Conservation (phyloP, 441 rosid genomes). For the Rhodomyrtus psidioides region DNA sequence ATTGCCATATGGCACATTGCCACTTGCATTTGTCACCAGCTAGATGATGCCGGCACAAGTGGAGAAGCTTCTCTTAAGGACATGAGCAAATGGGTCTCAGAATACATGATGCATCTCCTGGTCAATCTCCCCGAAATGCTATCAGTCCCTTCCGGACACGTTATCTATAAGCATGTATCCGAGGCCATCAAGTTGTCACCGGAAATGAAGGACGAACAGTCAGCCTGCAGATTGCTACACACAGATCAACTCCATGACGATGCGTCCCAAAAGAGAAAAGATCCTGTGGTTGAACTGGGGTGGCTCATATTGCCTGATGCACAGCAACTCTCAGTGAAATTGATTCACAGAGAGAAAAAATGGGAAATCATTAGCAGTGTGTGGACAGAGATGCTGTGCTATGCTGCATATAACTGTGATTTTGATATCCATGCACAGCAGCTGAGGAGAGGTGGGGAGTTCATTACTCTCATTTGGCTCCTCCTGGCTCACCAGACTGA, state of each 20-base stretch:
- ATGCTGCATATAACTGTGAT: neutral
- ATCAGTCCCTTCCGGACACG: neutral
- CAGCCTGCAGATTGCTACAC: neutral
- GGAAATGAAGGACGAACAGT: neutral
- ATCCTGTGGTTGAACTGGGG: neutral
- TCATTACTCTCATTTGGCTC: neutral
- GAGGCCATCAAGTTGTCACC: neutral
- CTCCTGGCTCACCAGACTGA: neutral
- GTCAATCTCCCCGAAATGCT: neutral
- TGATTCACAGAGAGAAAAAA: neutral
- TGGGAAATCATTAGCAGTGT: neutral
- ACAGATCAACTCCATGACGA: neutral
- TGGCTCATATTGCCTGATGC: neutral
- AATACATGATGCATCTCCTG: neutral
- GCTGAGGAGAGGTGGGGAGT: neutral
- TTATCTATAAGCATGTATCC: neutral
- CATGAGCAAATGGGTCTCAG: neutral
- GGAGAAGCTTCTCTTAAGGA: neutral
- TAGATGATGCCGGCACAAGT: neutral
- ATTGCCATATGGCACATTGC: neutral
- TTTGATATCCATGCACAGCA: neutral
- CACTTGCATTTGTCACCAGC: neutral
- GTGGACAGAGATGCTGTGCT: neutral
- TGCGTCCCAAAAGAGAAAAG: neutral
- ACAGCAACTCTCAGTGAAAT: neutral